Evolutionary conservation across 192 early-diverging fungal genomes (phyloP).

Genomic region (Pecoramyces ruminantium): DNA sequence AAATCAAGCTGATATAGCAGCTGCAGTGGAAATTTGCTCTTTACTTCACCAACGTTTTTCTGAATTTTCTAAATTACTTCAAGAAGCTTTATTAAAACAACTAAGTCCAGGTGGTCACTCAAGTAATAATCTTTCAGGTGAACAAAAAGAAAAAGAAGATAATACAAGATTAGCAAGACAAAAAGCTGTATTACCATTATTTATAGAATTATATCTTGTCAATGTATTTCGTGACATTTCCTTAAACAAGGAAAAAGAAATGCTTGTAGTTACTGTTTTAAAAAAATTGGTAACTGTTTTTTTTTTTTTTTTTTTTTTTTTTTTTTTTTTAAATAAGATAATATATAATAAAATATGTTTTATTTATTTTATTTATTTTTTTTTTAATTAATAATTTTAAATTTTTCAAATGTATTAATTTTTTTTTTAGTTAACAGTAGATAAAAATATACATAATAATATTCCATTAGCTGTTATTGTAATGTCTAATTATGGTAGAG

Average conservation of each 20-base stretch:
- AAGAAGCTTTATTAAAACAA: conserved; percentile 38
- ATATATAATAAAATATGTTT: neutral
- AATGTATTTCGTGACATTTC: conserved; percentile 38
- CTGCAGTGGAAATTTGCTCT: conserved; percentile 61
- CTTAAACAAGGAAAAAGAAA: conserved; percentile 35
- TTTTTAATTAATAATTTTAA: too few species aligned
- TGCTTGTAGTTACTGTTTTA: conserved; percentile 20
- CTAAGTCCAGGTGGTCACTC: conserved; percentile 43
- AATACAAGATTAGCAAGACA: conserved; percentile 41
- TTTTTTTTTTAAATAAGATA: neutral
- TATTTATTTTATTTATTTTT: neutral
- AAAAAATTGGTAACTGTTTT: conserved; percentile 12
- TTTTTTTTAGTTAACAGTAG: neutral
- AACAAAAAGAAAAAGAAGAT: conserved; percentile 83
- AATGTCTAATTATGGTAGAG: neutral
- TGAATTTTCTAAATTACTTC: conserved; percentile 54
- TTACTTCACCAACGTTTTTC: conserved; percentile 83
- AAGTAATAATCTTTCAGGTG: conserved; percentile 31
- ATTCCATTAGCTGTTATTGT: neutral
- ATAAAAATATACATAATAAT: neutral
- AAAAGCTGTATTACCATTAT: conserved; percentile 45
- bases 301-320: neutral
- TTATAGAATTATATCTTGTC: conserved; percentile 67
- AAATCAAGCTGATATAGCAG: conserved; percentile 51
- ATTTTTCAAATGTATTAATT: too few species aligned